Evolutionary conservation across 768 basidiomycete species (phyloP).

Genomic region (Rossbeevera mucosa): DNA sequence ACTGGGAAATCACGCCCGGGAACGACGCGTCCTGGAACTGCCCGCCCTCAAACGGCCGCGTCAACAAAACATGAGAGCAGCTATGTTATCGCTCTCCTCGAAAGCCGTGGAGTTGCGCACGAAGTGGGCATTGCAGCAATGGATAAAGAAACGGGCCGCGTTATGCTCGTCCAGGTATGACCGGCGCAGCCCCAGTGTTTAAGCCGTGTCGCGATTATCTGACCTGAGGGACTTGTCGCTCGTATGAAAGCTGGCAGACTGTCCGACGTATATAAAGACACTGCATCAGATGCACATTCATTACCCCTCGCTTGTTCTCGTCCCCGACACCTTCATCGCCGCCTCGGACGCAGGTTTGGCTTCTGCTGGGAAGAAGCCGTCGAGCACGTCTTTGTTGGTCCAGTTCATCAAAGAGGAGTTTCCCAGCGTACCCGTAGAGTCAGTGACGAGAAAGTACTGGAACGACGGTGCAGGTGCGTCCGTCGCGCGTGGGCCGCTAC

Average conservation of each 20-base stretch:
- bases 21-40: slow-evolving; percentile 32
- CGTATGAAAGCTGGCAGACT: slow-evolving; percentile 64
- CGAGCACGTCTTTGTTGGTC: slow-evolving; percentile 58
- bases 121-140: slow-evolving; percentile 87
- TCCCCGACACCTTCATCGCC: slow-evolving; percentile 79
- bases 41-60: slow-evolving; percentile 61
- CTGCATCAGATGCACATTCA: slow-evolving; percentile 82
- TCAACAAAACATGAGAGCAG: slow-evolving; percentile 56
- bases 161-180: slow-evolving; percentile 73
- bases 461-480: slow-evolving; percentile 68
- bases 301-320: slow-evolving; percentile 62
- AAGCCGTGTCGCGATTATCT: neutral
- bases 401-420: slow-evolving; percentile 74
- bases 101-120: slow-evolving; percentile 71
- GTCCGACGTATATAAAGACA: slow-evolving; percentile 85
- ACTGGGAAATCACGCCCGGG: slow-evolving; percentile 55
- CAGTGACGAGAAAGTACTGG: slow-evolving; percentile 79
- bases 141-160: slow-evolving; percentile 73
- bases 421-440: slow-evolving; percentile 59
- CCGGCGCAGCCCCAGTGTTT: neutral
- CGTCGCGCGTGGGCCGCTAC: neutral
- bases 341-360: slow-evolving; percentile 45
- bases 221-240: neutral
- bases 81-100: slow-evolving; percentile 65
- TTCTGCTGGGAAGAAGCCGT: slow-evolving; percentile 41